A percentile compares a stretch with the other conserved stretches of the same genome.
Evolutionary conservation across 2,329 filamentous ascomycete genomes (phyloP).

Genomic region (Xylaria sp.): DNA sequence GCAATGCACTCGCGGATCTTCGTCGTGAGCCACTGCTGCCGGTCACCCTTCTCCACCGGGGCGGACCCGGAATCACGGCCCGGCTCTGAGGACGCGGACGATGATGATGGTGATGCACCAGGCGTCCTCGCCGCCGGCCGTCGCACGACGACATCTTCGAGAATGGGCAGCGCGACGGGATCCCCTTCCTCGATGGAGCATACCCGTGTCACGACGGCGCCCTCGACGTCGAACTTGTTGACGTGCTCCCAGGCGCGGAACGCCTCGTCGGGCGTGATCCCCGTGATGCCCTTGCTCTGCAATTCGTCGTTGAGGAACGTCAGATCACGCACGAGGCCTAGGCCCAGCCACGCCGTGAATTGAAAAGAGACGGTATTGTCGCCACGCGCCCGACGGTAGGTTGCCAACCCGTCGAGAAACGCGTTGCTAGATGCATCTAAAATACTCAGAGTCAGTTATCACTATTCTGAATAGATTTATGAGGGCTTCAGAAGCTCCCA

Average conservation of each 20-base stretch:
- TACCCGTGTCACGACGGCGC: constrained; percentile 53
- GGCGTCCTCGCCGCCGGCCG: neutral
- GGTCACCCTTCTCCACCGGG: constrained; percentile 42
- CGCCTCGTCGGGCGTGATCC: constrained; percentile 54
- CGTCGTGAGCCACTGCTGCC: constrained; percentile 46
- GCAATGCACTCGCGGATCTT: constrained; percentile 52
- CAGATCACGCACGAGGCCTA: constrained; percentile 52
- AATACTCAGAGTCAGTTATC: too few relatives aligned
- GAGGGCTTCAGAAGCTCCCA: too few relatives aligned
- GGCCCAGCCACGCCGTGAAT: constrained; percentile 56
- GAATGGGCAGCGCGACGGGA: constrained; percentile 41
- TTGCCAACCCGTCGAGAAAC: constrained; percentile 51
- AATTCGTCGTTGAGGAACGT: constrained; percentile 56
- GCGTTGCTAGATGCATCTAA: constrained; percentile 49
- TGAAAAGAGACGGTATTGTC: constrained; percentile 57
- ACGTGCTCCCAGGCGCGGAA: constrained; percentile 57
- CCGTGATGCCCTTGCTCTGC: constrained; percentile 55
- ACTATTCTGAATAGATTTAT: too few relatives aligned
- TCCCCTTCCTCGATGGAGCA: constrained; percentile 50
- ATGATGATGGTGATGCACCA: neutral
- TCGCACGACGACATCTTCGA: constrained; percentile 47
- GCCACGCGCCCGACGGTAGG: constrained; percentile 48
- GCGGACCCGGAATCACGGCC: constrained; percentile 5
- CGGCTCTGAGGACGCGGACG: constrained; percentile 1
- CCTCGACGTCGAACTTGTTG: constrained; percentile 51